Evolutionary conservation across 2,329 filamentous ascomycete genomes (phyloP).

Genomic region (Iodosphaeria phyllophila): DNA sequence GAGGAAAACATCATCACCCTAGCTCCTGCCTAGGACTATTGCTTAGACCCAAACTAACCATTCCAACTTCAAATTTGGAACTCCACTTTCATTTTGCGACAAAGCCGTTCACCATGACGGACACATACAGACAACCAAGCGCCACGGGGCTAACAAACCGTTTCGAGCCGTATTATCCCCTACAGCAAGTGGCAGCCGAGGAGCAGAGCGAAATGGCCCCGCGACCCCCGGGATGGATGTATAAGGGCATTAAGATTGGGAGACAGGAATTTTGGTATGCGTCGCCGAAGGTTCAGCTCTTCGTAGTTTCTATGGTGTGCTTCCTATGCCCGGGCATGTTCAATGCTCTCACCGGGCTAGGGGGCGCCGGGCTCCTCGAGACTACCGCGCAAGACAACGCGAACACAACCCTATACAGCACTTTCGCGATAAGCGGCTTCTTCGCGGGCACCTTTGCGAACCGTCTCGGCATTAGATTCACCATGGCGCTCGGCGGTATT

Average conservation of each 20-base stretch:
- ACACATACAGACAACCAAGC: too few relatives aligned
- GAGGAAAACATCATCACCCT: too few relatives aligned
- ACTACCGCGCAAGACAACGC: conserved; percentile 40
- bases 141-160: too few relatives aligned
- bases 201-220: too few relatives aligned
- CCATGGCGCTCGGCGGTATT: conserved; percentile 53
- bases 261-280: conserved; percentile 47
- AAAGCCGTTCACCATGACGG: too few relatives aligned
- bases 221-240: conserved; percentile 46
- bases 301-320: conserved; percentile 53
- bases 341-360: conserved; percentile 47
- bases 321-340: conserved; percentile 60
- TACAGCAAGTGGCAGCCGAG: too few relatives aligned
- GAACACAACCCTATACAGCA: conserved; percentile 26
- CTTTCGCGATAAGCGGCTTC: conserved; percentile 41
- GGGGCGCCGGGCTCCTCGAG: conserved; percentile 42
- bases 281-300: conserved; percentile 51
- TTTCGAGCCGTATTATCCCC: too few relatives aligned
- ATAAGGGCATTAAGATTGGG: conserved; percentile 40
- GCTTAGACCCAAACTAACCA: too few relatives aligned
- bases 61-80: too few relatives aligned
- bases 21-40: too few relatives aligned
- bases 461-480: conserved; percentile 48
- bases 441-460: conserved; percentile 66
- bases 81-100: too few relatives aligned